Evolutionary conservation across 192 early-diverging fungal genomes (phyloP).

Genomic region (Mortierella hygrophila): DNA sequence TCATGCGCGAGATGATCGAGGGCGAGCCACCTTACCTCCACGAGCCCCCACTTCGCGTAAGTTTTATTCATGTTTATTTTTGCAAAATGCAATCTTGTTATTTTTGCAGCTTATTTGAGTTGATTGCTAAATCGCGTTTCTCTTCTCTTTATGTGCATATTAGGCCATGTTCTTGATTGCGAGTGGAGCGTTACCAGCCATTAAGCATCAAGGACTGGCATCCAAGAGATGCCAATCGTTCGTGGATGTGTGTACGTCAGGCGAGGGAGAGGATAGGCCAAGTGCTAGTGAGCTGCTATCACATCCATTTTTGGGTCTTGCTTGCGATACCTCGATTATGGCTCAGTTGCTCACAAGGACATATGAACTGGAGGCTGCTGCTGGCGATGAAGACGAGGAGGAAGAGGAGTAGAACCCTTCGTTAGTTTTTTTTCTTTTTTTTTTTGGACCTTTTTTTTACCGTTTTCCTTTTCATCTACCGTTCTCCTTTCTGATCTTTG

Average conservation of each 20-base stretch:
- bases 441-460: not conserved
- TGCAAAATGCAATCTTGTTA: not conserved
- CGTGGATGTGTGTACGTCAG: constrained; percentile 36
- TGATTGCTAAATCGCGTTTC: not conserved
- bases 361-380: constrained; percentile 40
- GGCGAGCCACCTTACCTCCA: constrained; percentile 95
- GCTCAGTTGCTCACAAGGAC: constrained; percentile 26
- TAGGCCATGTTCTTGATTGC: constrained; percentile 56
- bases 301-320: constrained; percentile 44
- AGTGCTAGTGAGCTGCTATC: constrained; percentile 30
- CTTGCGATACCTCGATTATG: constrained; percentile 36
- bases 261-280: constrained; percentile 31
- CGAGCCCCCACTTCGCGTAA: constrained; percentile 78
- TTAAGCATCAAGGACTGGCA: constrained; percentile 29
- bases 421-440: not conserved
- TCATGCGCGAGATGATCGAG: constrained; percentile 96
- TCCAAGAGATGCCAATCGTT: constrained; percentile 40
- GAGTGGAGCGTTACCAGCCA: constrained; percentile 37
- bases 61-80: not conserved
- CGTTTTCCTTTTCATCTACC: not conserved
- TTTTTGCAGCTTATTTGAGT: not conserved
- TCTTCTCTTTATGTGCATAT: not conserved
- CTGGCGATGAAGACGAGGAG: constrained; percentile 12
- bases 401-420: constrained; percentile 1
- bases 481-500: not conserved